phyloP scores from a whole-genome alignment of 768 basidiomycete genomes.

The Auriculariales sp. region DNA sequence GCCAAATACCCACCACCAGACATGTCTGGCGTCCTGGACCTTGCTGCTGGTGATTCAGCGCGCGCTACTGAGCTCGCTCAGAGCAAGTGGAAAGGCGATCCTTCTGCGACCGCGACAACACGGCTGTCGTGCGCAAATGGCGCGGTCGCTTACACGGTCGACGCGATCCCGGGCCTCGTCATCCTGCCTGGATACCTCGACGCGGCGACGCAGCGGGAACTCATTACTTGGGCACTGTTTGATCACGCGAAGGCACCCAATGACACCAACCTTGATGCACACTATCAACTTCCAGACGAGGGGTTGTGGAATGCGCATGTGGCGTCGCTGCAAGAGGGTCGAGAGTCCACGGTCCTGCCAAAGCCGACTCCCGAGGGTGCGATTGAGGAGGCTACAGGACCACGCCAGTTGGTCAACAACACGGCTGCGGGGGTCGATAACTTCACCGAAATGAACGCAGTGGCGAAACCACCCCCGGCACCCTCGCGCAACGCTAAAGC shows the following conservation, averaged over 20 bases:
- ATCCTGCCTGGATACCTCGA: slow-evolving; percentile 65
- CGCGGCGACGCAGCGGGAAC: slow-evolving; percentile 42
- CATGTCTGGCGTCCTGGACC: slow-evolving; percentile 53
- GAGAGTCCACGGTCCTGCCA: slow-evolving; percentile 27
- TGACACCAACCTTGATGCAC: slow-evolving; percentile 78
- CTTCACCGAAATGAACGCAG: slow-evolving; percentile 33
- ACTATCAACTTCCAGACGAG: slow-evolving; percentile 59
- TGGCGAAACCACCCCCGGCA: slow-evolving; percentile 44
- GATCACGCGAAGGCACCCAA: slow-evolving; percentile 71
- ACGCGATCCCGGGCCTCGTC: slow-evolving; percentile 45
- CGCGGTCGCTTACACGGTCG: slow-evolving; percentile 4
- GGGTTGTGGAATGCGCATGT: slow-evolving; percentile 63
- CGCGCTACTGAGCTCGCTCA: slow-evolving; percentile 26
- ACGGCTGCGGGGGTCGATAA: slow-evolving; percentile 45
- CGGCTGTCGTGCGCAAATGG: slow-evolving; percentile 10
- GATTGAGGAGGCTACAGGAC: slow-evolving; percentile 26
- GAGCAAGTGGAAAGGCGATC: slow-evolving; percentile 34
- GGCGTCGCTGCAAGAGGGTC: slow-evolving; percentile 14
- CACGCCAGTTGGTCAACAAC: slow-evolving; percentile 58
- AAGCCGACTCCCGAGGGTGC: slow-evolving; percentile 20
- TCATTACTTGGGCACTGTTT: slow-evolving; percentile 58
- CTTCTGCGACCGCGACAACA: slow-evolving; percentile 23
- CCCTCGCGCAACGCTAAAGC: slow-evolving; percentile 51
- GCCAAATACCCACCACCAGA: slow-evolving; percentile 65
- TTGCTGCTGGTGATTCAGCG: slow-evolving; percentile 30